These are phyloP conservation scores for Crucihimalaya himalaica DNA, from an alignment of 345 rosid species.

Conservation along the genomic window DNA sequence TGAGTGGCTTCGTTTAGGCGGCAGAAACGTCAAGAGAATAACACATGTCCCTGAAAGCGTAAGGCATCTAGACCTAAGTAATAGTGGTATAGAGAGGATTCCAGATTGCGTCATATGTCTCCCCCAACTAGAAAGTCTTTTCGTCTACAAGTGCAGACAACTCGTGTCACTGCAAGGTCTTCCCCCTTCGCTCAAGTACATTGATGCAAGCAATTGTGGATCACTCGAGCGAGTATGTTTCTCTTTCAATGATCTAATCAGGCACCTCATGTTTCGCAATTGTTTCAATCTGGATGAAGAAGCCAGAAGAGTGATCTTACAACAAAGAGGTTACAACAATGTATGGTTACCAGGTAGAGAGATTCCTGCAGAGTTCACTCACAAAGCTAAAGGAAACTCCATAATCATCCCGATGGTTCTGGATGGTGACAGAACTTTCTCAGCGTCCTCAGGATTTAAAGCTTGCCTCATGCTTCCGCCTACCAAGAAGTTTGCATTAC, in stretches of 20 bases:
- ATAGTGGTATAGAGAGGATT: not conserved
- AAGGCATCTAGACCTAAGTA: fast-evolving
- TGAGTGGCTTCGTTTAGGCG: fast-evolving
- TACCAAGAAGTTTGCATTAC: no score
- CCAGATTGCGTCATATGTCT: not conserved
- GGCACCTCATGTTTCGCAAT: not conserved
- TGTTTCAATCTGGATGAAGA: not conserved
- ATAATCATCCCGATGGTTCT: not conserved
- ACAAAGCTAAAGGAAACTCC: not conserved
- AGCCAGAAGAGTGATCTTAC: not conserved
- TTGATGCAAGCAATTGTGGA: no score
- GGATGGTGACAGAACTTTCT: no score
- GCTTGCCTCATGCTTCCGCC: no score
- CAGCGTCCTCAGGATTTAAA: no score
- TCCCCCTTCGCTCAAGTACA: no score
- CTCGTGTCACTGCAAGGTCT: no score
- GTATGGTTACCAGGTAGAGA: not conserved
- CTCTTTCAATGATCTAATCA: not conserved
- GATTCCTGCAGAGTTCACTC: not conserved
- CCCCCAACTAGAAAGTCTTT: not conserved
- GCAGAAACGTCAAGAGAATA: not conserved
- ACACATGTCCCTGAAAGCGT: not conserved
- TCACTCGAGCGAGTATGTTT: not conserved
- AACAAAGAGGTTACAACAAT: not conserved
- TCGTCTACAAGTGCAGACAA: not conserved